These are phyloP conservation scores for Panicum virgatum DNA, from an alignment of 202 grass and related monocot genomes.

Conservation along the genomic window DNA sequence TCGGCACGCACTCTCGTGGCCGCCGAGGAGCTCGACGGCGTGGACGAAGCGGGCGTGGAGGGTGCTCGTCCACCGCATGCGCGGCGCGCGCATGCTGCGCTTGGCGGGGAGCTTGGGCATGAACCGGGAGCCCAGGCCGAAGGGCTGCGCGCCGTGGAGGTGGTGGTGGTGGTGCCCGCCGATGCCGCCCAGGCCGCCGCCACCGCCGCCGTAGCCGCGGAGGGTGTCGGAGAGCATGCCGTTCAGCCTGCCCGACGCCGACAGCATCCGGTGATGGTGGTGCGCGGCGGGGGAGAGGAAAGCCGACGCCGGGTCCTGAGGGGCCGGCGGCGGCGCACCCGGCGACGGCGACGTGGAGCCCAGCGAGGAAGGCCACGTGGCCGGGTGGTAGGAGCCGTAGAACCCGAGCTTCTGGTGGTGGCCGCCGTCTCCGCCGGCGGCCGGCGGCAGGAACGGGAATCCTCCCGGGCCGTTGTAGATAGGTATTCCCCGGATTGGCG, in stretches of 20 bases:
- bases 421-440: constrained; percentile 2
- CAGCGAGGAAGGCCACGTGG: constrained; percentile 55
- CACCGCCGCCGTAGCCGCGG: constrained; percentile 42
- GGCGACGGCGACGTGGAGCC: constrained; percentile 45
- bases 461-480: constrained; percentile 66
- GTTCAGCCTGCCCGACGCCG: constrained; percentile 62
- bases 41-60: constrained; percentile 95
- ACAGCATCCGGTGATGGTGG: constrained; percentile 81
- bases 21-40: constrained; percentile 94
- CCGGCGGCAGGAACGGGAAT: constrained; percentile 59
- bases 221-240: constrained; percentile 86
- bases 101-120: constrained; percentile 84
- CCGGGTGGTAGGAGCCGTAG: constrained; percentile 53
- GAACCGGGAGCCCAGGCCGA: constrained; percentile 68
- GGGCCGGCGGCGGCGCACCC: neutral
- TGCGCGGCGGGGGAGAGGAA: constrained; percentile 54
- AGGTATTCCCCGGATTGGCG: constrained; percentile 86
- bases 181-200: constrained; percentile 34
- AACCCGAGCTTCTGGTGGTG: constrained; percentile 50
- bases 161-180: constrained; percentile 47
- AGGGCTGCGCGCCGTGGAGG: constrained; percentile 50
- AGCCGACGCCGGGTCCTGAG: constrained; percentile 43
- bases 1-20: constrained; percentile 77
- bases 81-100: constrained; percentile 88
- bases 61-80: constrained; percentile 97